Evolutionary conservation across 2,329 filamentous ascomycete species (phyloP).

Genomic region (Colletotrichum musae): DNA sequence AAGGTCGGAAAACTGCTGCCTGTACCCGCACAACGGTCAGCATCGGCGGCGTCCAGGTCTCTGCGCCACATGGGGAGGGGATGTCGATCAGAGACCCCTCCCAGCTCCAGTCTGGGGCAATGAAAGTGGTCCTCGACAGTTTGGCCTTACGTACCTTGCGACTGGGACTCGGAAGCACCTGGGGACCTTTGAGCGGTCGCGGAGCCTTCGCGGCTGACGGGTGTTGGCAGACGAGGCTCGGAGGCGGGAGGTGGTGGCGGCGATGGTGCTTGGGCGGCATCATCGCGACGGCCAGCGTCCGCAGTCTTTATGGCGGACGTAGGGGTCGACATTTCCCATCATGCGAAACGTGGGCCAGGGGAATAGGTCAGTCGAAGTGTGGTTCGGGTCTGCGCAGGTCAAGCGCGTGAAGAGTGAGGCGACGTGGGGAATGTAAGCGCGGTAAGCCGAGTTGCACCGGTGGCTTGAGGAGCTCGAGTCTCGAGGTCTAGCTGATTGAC

Average conservation of each 20-base stretch:
- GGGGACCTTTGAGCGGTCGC: slow-evolving; percentile 43
- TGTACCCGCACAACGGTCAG: slow-evolving; percentile 21
- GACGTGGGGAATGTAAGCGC: slow-evolving; percentile 22
- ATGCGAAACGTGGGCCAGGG: slow-evolving; percentile 18
- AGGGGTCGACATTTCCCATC: slow-evolving; percentile 42
- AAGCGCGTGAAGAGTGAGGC: not conserved
- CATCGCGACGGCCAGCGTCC: slow-evolving; percentile 36
- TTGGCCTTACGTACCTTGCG: slow-evolving; percentile 47
- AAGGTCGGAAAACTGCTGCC: slow-evolving; percentile 38
- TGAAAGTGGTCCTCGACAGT: not conserved
- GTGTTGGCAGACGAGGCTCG: slow-evolving; percentile 45
- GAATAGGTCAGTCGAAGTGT: slow-evolving; percentile 4
- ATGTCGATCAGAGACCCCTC: slow-evolving; percentile 5
- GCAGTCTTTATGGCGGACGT: slow-evolving; percentile 36
- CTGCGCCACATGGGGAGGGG: slow-evolving; percentile 10
- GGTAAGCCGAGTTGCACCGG: slow-evolving; percentile 19
- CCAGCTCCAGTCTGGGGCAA: slow-evolving; percentile 7
- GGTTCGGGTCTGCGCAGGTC: not conserved
- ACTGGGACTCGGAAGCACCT: slow-evolving; percentile 48
- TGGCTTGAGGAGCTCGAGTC: slow-evolving; percentile 1
- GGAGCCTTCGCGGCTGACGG: slow-evolving; percentile 41
- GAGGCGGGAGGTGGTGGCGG: slow-evolving; percentile 39
- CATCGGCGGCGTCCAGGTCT: slow-evolving; percentile 12
- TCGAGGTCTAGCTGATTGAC: not conserved
- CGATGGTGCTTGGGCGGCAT: slow-evolving; percentile 17